Conservation (phyloP, 2,329 filamentous ascomycete species). For the Fusarium devonianum region DNA sequence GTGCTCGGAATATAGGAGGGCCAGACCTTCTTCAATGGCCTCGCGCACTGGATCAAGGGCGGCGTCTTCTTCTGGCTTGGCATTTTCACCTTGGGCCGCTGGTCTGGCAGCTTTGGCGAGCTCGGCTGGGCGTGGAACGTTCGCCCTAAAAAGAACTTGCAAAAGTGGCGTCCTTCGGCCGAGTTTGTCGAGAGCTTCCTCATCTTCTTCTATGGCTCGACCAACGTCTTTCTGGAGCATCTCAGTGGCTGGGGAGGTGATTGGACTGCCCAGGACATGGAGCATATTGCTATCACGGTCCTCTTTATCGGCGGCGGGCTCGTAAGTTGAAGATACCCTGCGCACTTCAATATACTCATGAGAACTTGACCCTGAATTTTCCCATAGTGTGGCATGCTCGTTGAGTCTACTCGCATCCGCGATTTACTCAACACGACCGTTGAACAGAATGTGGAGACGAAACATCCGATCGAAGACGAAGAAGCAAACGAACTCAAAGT, state of each 20-base stretch:
- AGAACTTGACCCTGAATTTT: neutral
- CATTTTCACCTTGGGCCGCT: slow-evolving; percentile 83
- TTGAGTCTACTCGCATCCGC: slow-evolving; percentile 77
- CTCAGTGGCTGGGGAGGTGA: slow-evolving; percentile 72
- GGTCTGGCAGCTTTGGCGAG: slow-evolving; percentile 88
- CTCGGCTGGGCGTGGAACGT: slow-evolving; percentile 97
- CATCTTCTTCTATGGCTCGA: slow-evolving; percentile 88
- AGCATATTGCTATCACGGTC: slow-evolving; percentile 91
- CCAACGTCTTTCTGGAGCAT: slow-evolving; percentile 93
- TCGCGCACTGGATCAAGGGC: slow-evolving; percentile 94
- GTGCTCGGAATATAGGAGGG: slow-evolving; percentile 61
- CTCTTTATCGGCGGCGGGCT: slow-evolving; percentile 93
- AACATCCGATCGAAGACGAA: slow-evolving; percentile 51
- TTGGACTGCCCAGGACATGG: slow-evolving; percentile 83
- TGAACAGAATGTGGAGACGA: slow-evolving; percentile 45
- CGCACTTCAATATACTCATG: neutral
- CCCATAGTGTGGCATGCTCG: slow-evolving; percentile 76
- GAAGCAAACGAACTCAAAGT: slow-evolving; percentile 58
- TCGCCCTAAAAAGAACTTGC: slow-evolving; percentile 65
- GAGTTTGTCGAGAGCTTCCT: slow-evolving; percentile 91
- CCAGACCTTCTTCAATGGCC: slow-evolving; percentile 75
- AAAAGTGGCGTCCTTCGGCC: slow-evolving; percentile 76
- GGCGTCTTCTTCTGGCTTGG: slow-evolving; percentile 96
- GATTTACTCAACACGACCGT: slow-evolving; percentile 68
- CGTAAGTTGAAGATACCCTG: too few species aligned